These are phyloP conservation scores for Cytidiella melzeri DNA, from an alignment of 768 basidiomycete species.

Conservation along the genomic window DNA sequence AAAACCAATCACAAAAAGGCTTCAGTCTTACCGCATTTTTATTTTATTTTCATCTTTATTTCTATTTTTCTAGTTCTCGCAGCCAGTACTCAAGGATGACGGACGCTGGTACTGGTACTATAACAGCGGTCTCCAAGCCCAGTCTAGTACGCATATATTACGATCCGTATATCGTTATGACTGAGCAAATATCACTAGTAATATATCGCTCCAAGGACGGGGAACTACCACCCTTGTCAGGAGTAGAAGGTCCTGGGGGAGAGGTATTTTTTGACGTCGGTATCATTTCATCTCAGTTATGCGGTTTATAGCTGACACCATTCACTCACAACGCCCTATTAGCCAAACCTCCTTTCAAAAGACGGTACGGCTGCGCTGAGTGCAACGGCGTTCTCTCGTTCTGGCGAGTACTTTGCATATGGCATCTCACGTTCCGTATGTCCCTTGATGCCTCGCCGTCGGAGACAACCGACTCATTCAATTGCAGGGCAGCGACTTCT, in stretches of 20 bases:
- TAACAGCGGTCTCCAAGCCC: conserved; percentile 72
- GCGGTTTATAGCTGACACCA: not conserved
- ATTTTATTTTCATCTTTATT: not conserved
- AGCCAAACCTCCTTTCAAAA: conserved; percentile 65
- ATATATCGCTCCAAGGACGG: conserved; percentile 53
- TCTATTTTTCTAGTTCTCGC: conserved; percentile 45
- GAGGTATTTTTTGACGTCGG: conserved; percentile 79
- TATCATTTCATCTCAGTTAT: not conserved
- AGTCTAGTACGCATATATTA: conserved; percentile 33
- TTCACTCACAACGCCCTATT: not conserved
- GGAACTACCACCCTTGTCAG: conserved; percentile 47
- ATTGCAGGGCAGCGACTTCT: conserved; percentile 65
- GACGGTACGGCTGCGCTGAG: conserved; percentile 70
- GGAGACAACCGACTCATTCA: not conserved
- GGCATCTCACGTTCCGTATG: conserved; percentile 67
- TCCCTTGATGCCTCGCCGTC: conserved; percentile 14
- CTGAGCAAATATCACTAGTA: conserved; percentile 31
- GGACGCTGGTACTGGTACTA: conserved; percentile 77
- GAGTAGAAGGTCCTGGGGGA: conserved; percentile 38
- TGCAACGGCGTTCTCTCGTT: conserved; percentile 51
- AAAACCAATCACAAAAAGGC: too few species aligned
- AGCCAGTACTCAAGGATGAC: conserved; percentile 57
- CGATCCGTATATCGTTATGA: not conserved
- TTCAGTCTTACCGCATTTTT: not conserved
- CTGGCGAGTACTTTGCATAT: conserved; percentile 71